Conservation (phyloP, 2,329 filamentous ascomycete genomes). For the Ceratocystis destructans region DNA sequence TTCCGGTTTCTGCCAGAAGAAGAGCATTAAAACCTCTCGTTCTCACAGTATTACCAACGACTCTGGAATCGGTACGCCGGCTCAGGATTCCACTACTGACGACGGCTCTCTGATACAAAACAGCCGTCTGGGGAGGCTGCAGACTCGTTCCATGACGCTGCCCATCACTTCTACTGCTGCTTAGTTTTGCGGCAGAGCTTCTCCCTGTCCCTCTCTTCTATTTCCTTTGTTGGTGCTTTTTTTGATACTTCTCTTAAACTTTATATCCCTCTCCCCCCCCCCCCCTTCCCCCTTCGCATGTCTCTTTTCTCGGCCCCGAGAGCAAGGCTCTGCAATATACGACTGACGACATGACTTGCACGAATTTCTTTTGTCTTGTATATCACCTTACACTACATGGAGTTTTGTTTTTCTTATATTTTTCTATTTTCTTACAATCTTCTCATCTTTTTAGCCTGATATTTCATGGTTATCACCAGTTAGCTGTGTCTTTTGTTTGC, state of each 20-base stretch:
- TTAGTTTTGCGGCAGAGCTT: neutral
- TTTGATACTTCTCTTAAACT: neutral
- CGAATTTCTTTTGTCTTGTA: constrained; percentile 17
- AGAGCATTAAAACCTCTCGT: constrained; percentile 7
- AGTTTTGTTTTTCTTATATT: constrained; percentile 10
- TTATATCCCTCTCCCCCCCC: neutral
- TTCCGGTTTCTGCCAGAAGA: constrained; percentile 10
- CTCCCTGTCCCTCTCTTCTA: neutral
- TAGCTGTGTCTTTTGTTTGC: constrained; percentile 6
- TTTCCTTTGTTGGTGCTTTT: neutral
- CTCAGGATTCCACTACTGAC: constrained; percentile 12
- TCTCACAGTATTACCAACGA: constrained; percentile 16
- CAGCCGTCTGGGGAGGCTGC: constrained; percentile 6
- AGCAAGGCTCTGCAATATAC: constrained; percentile 13
- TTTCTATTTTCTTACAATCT: neutral
- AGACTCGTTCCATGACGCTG: constrained; percentile 12
- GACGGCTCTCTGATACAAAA: constrained; percentile 6
- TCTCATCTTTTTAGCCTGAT: constrained; percentile 9
- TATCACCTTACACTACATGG: constrained; percentile 9
- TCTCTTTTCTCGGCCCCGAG: neutral
- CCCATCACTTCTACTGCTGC: neutral
- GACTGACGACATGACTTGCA: constrained; percentile 18
- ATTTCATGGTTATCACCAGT: constrained; percentile 15
- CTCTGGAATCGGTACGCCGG: constrained; percentile 18
- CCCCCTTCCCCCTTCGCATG: neutral